Evolutionary conservation across 345 rosid genomes (phyloP), one percentile per base, ranked within the genome.

Genomic region (Acer yangbiense): DNA sequence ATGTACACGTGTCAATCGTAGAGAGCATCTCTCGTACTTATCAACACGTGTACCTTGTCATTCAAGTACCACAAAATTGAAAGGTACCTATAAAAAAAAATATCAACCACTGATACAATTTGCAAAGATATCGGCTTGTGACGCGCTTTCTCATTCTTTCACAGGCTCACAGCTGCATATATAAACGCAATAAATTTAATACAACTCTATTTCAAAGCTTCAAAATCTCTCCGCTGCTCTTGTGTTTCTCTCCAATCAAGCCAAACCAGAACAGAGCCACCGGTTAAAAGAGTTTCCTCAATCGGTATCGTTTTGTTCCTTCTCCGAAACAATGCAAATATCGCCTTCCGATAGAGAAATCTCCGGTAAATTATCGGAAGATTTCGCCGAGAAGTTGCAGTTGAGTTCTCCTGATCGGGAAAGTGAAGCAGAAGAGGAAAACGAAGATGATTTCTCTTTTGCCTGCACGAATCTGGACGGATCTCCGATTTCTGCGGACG

Each of bases 401-500:
- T 3, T 83, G 60, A 75, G 23, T 16, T 57, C 20, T 25, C 0
- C 64, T 1, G 57, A 48, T 18, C 27, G 13, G 10, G 75, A 77
- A 3, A 65, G 20, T 16, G 72, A 52, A 35, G 81, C 7, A 67
- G 80, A 72, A 9, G 80, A 76, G 9, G 82, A 69, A 35, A 9
- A 79, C 17, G 87, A 46, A 6, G 86, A 84, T 9, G 90, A 87
- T 21, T 89, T 89, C 69, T 83, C 88, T 41, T 89, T 89, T 65
- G 86, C 84, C 12, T 83, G 84, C 43, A n/a, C 73, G 55, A 76
- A 74, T 18, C 72, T 77, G 18, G 82, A 69, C 16, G 77, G 85
- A 12, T 89, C 88, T 25, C 89, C 86, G 29, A 80, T 88, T 67
- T 71, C 83, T 11, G 91, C 93, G 25, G 90, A 86, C 0, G 89